Evolutionary conservation across 225 moss, liverwort and hornwort genomes (phyloP), one percentile per base, ranked within the genome.

Genomic region (Climacium dendroides): DNA sequence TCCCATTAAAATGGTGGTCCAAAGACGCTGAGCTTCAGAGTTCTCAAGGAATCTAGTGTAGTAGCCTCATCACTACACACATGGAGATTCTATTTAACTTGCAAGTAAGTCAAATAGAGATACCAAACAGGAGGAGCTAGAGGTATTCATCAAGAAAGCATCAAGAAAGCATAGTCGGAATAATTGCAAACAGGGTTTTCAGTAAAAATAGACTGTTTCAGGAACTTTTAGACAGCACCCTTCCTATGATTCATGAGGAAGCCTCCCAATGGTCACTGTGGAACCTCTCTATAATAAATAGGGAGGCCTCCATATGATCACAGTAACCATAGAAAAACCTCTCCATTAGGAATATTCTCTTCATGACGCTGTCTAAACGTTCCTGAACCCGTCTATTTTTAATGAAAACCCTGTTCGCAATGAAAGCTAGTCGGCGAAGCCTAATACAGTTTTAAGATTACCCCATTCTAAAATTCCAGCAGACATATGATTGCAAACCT

Each of bases 401-500:
- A n/a, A 50, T 52, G 30, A 59, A 7, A 45, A 71, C 12, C 59
- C 39, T 32, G 62, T 81, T 74, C 75, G 58, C 66, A 66, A 74
- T 43, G 79, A 65, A 64, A 41, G 54, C 72, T 64, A 82, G 16
- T 73, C 57, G 23, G 17, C 22, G 73, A 77, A 81, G 82, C 41
- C 37, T 19, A 61, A 50, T 7, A 52, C 11, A 74, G 5, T 76
- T 34, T 35, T 52, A 60, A 80, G n/a, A 45, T 35, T 62, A 41
- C 11, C 76, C 80, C 20, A n/a, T 28, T 62, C 62, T 61, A 57
- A 22, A 76, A 34, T 72, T 86, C 48, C 58, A 71, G 47, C 19
- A 84, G 85, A 32, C 84, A 57, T 6, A 76, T 30, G 29, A 87
- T 35, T 71, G 69, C 94, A 73, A 85, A 98, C 98, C 98, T 97